A percentile compares a stretch with the other conserved stretches of the same genome.
phyloP scores from a whole-genome alignment of 345 rosid species.

The Eucalyptus regnans region DNA sequence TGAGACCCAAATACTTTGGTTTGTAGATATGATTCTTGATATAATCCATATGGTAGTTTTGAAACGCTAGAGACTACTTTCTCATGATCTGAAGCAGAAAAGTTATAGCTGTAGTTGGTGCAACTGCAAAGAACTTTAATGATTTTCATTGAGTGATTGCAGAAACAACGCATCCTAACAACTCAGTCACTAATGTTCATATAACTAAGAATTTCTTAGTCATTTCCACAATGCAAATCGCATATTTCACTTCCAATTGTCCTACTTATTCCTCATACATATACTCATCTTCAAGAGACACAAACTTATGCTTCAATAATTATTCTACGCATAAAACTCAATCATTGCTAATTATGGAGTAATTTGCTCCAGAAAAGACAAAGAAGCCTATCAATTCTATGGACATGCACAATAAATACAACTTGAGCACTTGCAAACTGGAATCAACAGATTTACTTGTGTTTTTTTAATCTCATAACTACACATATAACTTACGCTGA shows the following conservation, averaged over 20 bases:
- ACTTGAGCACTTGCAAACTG: neutral
- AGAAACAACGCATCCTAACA: neutral
- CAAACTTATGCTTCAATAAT: neutral
- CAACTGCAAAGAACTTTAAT: neutral
- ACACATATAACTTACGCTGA: slow-evolving; percentile 36
- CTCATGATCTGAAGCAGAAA: neutral
- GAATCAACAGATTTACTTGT: neutral
- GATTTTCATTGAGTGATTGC: neutral
- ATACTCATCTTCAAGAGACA: neutral
- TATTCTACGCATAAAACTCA: neutral
- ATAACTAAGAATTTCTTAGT: neutral
- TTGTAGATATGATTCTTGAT: neutral
- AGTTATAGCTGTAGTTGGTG: neutral
- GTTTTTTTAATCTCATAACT: neutral
- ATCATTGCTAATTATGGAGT: neutral
- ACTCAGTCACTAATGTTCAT: neutral
- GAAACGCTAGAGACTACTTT: neutral
- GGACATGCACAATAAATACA: neutral
- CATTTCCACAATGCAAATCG: neutral
- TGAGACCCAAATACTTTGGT: neutral
- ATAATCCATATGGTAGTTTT: neutral
- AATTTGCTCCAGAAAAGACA: neutral
- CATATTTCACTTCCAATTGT: neutral
- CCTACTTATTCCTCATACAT: neutral
- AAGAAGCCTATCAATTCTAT: neutral